These are phyloP conservation scores for Suillus placidus DNA, from an alignment of 768 basidiomycete species.

Conservation along the genomic window DNA sequence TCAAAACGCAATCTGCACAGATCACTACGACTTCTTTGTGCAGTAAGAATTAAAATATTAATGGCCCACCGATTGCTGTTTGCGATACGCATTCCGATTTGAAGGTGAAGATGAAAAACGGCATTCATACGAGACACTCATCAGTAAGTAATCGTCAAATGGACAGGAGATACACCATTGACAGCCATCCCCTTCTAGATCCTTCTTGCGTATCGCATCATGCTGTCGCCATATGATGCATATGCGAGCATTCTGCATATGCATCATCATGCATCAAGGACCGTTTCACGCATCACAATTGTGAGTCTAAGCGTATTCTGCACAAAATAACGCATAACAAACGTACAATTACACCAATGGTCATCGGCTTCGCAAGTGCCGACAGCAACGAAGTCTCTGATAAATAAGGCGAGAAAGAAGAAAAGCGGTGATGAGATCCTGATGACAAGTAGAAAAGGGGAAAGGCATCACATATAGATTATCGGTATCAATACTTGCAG, in stretches of 20 bases:
- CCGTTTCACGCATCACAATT: conserved; percentile 7
- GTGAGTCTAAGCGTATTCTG: conserved; percentile 15
- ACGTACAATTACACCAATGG: conserved; percentile 21
- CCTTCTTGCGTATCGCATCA: background rate
- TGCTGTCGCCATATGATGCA: background rate
- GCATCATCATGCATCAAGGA: background rate
- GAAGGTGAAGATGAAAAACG: background rate
- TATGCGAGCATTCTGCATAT: background rate
- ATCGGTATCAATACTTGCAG: conserved; percentile 14
- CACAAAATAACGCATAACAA: conserved; percentile 14
- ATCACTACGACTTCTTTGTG: background rate
- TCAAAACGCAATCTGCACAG: conserved; percentile 12
- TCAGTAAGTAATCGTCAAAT: background rate
- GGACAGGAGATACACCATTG: background rate
- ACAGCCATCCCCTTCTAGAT: background rate
- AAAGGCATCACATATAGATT: conserved; percentile 29
- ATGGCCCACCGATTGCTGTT: background rate
- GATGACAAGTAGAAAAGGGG: conserved; percentile 19
- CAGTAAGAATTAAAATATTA: background rate
- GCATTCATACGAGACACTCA: background rate
- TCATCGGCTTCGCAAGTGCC: conserved; percentile 16
- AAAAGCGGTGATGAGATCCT: conserved; percentile 25
- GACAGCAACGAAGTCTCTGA: conserved; percentile 22
- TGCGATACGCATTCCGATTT: background rate
- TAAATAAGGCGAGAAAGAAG: conserved; percentile 17